Evolutionary conservation across 495 filamentous ascomycete species (phyloP), one percentile per base, ranked within the genome.

Genomic region (Tuber brumale): DNA sequence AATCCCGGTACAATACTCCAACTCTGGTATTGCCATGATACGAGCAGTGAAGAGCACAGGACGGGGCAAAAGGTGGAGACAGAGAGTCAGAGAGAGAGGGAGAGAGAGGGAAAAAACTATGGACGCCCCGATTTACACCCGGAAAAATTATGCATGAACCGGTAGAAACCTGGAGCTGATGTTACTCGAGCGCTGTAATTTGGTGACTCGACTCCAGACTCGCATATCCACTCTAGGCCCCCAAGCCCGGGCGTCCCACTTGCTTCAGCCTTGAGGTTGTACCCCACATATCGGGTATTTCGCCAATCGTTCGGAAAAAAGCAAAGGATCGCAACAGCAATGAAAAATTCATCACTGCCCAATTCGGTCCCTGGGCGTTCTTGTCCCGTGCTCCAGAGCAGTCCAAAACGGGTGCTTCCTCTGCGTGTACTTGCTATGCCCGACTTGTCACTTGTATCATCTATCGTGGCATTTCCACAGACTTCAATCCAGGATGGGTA

Each of bases 251-350:
- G 70, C 70, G 3, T 9, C 57, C 46, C 7, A 0, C n/a, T 31
- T 61, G 51, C 51, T 66, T 66, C 27, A 66, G 57, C n/a, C 51
- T 61, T 61, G 51, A 61, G 51, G n/a, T 27, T 61, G 51, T 66
- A 76, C 74, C 76, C 74, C 74, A 71, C 76, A 78, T 73, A 72
- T 70, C 70, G 42, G 69, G 43, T 76, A 45, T 18, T 71, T 78
- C 76, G 76, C 74, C 76, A 78, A 78, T 78, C 74, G 76, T 66
- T n/a, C 48, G 44, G n/a, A 45, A 78, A 70, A 45, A 78, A 70
- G 69, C 42, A 76, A 70, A 61, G 31, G 57, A 61, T 61, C 57
- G 12, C n/a, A 61, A 31, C n/a, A 31, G 51, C 51, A 61, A 61
- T 10, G 27, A 35, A 57, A 16, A 66, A 35, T 35, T 14, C 57